phyloP scores from a whole-genome alignment of 345 rosid genomes.

The Lumnitzera racemosa region DNA sequence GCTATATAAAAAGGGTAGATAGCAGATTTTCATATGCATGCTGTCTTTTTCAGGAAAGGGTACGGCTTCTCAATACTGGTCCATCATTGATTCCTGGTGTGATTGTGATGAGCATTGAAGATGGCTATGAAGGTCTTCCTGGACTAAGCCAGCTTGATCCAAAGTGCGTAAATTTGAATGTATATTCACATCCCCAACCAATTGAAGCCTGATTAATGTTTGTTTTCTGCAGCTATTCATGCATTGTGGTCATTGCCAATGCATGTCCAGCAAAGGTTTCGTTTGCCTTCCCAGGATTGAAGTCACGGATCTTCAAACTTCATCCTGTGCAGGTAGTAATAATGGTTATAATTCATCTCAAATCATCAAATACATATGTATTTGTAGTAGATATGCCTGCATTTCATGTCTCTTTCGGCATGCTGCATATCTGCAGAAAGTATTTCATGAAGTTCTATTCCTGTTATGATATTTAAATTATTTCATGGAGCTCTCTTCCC shows the following conservation, averaged over 20 bases:
- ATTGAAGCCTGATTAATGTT: constrained; percentile 4
- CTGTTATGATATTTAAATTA: too few species aligned
- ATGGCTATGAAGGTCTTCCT: constrained; percentile 50
- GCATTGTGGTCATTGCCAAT: constrained; percentile 64
- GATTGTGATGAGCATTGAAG: constrained; percentile 86
- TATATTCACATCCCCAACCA: neutral
- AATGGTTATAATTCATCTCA: neutral
- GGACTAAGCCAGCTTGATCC: constrained; percentile 69
- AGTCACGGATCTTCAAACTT: constrained; percentile 43
- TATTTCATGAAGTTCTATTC: too few species aligned
- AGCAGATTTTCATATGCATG: too few species aligned
- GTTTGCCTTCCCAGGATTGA: constrained; percentile 33
- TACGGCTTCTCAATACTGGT: constrained; percentile 69
- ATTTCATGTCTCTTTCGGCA: too few species aligned
- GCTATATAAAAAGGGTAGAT: too few species aligned
- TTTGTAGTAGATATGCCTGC: too few species aligned
- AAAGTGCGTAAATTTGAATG: constrained; percentile 31
- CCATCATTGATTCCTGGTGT: constrained; percentile 68
- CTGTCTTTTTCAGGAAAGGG: constrained; percentile 37
- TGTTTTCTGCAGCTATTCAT: constrained; percentile 43
- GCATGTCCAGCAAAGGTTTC: constrained; percentile 53
- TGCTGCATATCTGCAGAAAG: too few species aligned
- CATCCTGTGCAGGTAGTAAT: constrained; percentile 71
- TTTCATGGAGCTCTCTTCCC: too few species aligned
- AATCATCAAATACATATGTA: too few species aligned